Evolutionary conservation across 2,329 filamentous ascomycete species (phyloP).

Genomic region (Bipolaris zeicola): DNA sequence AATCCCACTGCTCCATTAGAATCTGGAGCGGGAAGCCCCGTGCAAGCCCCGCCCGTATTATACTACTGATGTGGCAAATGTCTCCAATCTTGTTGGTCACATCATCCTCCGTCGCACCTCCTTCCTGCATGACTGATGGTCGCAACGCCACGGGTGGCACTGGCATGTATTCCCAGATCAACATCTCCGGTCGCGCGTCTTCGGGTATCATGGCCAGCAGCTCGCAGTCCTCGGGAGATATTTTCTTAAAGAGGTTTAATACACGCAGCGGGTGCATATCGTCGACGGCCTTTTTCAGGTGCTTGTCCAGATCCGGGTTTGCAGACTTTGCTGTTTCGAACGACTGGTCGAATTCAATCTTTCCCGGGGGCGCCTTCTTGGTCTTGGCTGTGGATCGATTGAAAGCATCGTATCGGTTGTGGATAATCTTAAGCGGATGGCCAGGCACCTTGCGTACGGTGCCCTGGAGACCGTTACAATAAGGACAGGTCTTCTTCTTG

Average conservation of each 20-base stretch:
- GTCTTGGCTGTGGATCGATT: conserved; percentile 86
- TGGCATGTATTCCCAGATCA: conserved; percentile 95
- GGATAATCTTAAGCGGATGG: conserved; percentile 85
- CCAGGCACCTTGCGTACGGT: conserved; percentile 86
- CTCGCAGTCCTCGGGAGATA: conserved; percentile 85
- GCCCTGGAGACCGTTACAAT: conserved; percentile 83
- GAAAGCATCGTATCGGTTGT: conserved; percentile 89
- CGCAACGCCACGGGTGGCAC: conserved; percentile 93
- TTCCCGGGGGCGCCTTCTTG: conserved; percentile 81
- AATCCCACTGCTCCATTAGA: conserved; percentile 99
- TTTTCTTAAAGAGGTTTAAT: conserved; percentile 87
- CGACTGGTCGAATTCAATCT: conserved; percentile 82
- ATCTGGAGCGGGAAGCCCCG: conserved; percentile 85
- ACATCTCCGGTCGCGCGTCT: conserved; percentile 92
- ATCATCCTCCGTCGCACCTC: conserved; percentile 92
- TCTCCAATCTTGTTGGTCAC: conserved; percentile 96
- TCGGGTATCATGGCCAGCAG: conserved; percentile 84
- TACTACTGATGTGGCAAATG: conserved; percentile 88
- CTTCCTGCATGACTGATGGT: conserved; percentile 91
- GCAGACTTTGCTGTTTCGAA: conserved; percentile 78
- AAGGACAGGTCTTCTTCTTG: conserved; percentile 81
- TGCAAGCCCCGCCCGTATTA: conserved; percentile 80
- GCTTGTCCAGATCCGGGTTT: conserved; percentile 85
- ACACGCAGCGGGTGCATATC: conserved; percentile 90
- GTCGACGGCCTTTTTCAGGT: conserved; percentile 89